Evolutionary conservation across 306 rosid species (phyloP).

Genomic region (Rubus parviflorus): DNA sequence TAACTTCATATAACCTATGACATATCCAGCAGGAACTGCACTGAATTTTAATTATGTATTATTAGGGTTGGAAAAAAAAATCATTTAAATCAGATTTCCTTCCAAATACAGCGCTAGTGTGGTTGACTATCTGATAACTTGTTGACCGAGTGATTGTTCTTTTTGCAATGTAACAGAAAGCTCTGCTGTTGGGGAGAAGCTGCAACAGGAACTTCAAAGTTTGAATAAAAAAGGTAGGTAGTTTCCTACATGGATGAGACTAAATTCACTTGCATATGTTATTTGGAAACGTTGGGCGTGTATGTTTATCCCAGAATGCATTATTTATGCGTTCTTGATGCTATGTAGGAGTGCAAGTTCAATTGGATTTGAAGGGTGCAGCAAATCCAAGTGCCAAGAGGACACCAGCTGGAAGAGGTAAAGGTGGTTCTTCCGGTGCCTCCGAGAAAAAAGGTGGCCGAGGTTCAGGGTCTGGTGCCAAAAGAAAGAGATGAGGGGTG

Average conservation of each 20-base stretch:
- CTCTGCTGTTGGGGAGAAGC: slow-evolving; percentile 63
- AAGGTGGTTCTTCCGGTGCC: slow-evolving; percentile 57
- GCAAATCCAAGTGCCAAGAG: slow-evolving; percentile 65
- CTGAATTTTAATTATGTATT: background rate
- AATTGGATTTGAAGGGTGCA: slow-evolving; percentile 72
- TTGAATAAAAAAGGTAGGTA: slow-evolving; percentile 71
- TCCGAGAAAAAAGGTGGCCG: slow-evolving; percentile 56
- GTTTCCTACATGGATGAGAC: slow-evolving; percentile 18
- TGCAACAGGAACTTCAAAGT: slow-evolving; percentile 75
- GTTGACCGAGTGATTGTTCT: slow-evolving; percentile 17
- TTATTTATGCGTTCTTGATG: slow-evolving; percentile 18
- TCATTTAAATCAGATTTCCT: background rate
- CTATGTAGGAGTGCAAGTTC: slow-evolving; percentile 63
- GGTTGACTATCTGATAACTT: background rate
- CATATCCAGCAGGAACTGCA: background rate
- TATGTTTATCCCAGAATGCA: background rate
- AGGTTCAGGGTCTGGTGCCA: slow-evolving; percentile 59
- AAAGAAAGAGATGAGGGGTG: slow-evolving; percentile 76
- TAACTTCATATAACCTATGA: background rate
- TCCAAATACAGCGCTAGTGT: background rate
- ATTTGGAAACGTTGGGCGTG: slow-evolving; percentile 8
- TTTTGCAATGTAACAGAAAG: slow-evolving; percentile 40
- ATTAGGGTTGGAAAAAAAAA: background rate
- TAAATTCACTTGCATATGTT: background rate
- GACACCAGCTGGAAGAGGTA: slow-evolving; percentile 59